Evolutionary conservation across 768 basidiomycete species (phyloP).

Genomic region (Mrakia blollopis): DNA sequence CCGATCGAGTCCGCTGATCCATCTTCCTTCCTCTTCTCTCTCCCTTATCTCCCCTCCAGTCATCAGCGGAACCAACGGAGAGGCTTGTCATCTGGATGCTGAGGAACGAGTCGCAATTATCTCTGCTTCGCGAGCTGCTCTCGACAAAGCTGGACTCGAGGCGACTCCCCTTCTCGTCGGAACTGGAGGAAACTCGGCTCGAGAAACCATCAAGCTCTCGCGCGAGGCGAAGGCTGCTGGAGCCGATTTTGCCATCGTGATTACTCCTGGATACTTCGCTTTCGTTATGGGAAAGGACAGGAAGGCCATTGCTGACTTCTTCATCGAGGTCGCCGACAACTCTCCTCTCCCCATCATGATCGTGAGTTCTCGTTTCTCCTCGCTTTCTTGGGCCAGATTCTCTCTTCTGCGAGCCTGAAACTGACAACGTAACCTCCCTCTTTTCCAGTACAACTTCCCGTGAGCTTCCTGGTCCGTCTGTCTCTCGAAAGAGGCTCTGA

Average conservation of each 20-base stretch:
- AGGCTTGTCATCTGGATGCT: constrained; percentile 48
- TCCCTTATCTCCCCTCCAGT: not conserved
- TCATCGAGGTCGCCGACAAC: constrained; percentile 52
- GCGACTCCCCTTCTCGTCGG: constrained; percentile 71
- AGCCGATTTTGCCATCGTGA: constrained; percentile 57
- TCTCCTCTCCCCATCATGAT: constrained; percentile 60
- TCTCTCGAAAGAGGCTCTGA: not conserved
- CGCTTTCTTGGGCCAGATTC: not conserved
- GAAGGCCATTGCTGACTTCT: constrained; percentile 41
- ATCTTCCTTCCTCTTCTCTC: not conserved
- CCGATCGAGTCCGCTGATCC: too few relatives aligned
- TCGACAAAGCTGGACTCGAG: constrained; percentile 66
- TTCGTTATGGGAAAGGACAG: constrained; percentile 55
- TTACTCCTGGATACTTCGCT: constrained; percentile 46
- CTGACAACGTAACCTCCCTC: not conserved
- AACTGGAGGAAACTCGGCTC: constrained; percentile 58
- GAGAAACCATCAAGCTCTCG: constrained; percentile 67
- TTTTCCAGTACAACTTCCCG: constrained; percentile 63
- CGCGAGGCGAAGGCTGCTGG: constrained; percentile 72
- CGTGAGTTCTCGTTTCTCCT: constrained; percentile 39
- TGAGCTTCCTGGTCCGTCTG: constrained; percentile 42
- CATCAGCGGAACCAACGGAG: constrained; percentile 44
- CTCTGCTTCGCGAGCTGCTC: constrained; percentile 60
- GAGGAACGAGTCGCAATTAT: constrained; percentile 45
- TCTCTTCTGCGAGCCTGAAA: too few relatives aligned